phyloP scores from a whole-genome alignment of 768 basidiomycete species.

The Calocybe gangraenosa region DNA sequence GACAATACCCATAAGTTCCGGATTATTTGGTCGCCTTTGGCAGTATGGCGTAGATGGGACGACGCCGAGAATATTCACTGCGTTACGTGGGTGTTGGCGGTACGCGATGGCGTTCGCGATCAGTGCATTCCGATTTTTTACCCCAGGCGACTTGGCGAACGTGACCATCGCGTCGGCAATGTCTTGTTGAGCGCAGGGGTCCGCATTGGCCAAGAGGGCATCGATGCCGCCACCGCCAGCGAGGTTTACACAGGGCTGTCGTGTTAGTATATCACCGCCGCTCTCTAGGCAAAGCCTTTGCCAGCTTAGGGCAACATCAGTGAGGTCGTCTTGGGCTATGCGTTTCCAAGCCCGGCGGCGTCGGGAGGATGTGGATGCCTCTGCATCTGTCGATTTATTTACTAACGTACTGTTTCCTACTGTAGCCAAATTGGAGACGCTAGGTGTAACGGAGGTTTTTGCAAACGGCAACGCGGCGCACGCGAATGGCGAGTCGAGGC shows the following conservation, averaged over 20 bases:
- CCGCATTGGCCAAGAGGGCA: slow-evolving; percentile 40
- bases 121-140: slow-evolving; percentile 34
- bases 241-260: slow-evolving; percentile 36
- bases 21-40: slow-evolving; percentile 32
- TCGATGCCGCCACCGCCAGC: slow-evolving; percentile 36
- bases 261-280: slow-evolving; percentile 36
- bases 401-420: slow-evolving; percentile 1
- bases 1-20: slow-evolving; percentile 35
- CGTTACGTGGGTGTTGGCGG: slow-evolving; percentile 38
- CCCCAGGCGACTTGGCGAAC: slow-evolving; percentile 41
- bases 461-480: slow-evolving; percentile 24
- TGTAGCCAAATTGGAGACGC: neutral
- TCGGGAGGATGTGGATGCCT: slow-evolving; percentile 1
- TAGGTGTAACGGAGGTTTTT: slow-evolving; percentile 13
- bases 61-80: slow-evolving; percentile 37
- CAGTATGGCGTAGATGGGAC: slow-evolving; percentile 46
- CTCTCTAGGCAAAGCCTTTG: slow-evolving; percentile 40
- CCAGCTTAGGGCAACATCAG: slow-evolving; percentile 36
- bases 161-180: slow-evolving; percentile 47
- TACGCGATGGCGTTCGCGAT: slow-evolving; percentile 40
- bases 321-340: slow-evolving; percentile 29
- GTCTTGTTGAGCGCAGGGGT: slow-evolving; percentile 46
- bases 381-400: slow-evolving; percentile 1
- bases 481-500: slow-evolving; percentile 27
- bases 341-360: slow-evolving; percentile 16